Evolutionary conservation across 2,329 filamentous ascomycete genomes (phyloP), one percentile per base, ranked within the genome.

Genomic region (Fusarium duplospermum): DNA sequence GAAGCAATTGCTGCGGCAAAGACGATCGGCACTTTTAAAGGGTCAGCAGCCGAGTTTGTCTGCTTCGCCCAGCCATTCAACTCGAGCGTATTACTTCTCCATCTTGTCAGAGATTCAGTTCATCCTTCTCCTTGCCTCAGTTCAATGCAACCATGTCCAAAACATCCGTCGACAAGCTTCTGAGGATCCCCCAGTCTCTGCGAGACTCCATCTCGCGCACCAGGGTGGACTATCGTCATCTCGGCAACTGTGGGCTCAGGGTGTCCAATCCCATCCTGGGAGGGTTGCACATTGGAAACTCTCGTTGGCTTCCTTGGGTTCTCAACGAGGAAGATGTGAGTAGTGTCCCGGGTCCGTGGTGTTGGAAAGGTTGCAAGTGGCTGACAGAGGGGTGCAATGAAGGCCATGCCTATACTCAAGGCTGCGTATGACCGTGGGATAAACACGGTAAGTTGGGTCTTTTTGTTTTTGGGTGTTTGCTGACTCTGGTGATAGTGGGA

Each of bases 401-500:
- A 72, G 54, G 69, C 70, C 0, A 22, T 74, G 29, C 64, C 61
- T 3, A 27, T 76, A 7, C 50, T 76, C 8, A 75, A 76, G 47
- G 68, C 68, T 22, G 72, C 74, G 1, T 76, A 72, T 24, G 72
- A 76, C 18, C 58, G 64, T 29, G 74, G 74, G 3, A 71, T 76
- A n/a, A 76, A 76, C 42, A 75, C 74, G 11, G 72, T 70, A 61
- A 31, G 64, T 65, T 31, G 16, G 16, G 22, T 18, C 22, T 27
- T 18, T 16, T 27, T 13, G 4, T 22, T 47, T 13, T 18, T 27
- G 42, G 42, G 6, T 16, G 13, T 16, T 47, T 16, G 14, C 42
- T 47, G 22, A 47, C 36, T 22, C 24, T 29, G 7, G 6, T 22
- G 6, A 42, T 22, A 66, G 66, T 72, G 69, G 69, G 86, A 88